Evolutionary conservation across 2,329 filamentous ascomycete genomes (phyloP).

Genomic region (Phyllosticta citrichinensis): DNA sequence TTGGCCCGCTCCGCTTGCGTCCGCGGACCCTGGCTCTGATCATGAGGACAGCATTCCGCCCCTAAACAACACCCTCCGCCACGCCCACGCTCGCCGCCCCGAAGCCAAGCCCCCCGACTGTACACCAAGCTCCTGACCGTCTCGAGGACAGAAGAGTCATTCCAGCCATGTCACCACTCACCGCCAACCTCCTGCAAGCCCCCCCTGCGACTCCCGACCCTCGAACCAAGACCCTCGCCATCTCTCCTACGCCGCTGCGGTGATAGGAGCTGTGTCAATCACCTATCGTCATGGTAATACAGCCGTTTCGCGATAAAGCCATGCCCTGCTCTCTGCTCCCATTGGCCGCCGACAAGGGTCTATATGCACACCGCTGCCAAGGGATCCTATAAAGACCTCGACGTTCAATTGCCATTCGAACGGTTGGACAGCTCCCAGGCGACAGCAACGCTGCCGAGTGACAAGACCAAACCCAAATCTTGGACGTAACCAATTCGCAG

Average conservation of each 20-base stretch:
- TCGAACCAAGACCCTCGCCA: background rate
- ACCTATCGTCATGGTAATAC: background rate
- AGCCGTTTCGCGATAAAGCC: background rate
- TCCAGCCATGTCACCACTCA: background rate
- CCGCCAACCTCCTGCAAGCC: background rate
- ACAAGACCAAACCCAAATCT: background rate
- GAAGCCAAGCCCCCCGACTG: background rate
- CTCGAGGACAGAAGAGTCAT: background rate
- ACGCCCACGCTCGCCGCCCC: background rate
- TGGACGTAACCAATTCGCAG: background rate
- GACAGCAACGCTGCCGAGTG: background rate
- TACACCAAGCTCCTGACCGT: background rate
- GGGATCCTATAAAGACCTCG: background rate
- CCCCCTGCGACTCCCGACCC: background rate
- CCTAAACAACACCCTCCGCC: background rate
- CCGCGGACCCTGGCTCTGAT: background rate
- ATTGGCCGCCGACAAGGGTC: background rate
- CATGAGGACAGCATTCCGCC: background rate
- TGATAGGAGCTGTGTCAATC: background rate
- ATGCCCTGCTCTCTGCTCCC: background rate
- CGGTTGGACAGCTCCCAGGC: background rate
- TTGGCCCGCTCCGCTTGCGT: background rate
- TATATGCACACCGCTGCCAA: background rate
- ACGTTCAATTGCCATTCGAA: background rate
- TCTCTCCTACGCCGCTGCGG: background rate